These are phyloP conservation scores for Paramecium sexaurelia DNA, from an alignment of 73 alveolate species.

Conservation along the genomic window DNA sequence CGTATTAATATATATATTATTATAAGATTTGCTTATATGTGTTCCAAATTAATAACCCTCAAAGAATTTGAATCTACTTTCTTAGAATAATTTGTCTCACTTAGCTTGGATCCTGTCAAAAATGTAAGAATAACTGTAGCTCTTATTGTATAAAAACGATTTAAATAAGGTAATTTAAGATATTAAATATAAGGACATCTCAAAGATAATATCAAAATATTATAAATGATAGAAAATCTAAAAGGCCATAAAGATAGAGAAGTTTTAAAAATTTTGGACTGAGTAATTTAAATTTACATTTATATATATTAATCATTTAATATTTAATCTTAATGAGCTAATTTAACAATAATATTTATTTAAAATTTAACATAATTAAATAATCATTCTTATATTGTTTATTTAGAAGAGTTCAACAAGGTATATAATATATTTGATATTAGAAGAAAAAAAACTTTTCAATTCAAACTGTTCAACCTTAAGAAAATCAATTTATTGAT, in stretches of 20 bases:
- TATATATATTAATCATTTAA: not conserved
- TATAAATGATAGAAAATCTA: not conserved
- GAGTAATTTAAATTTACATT: not conserved
- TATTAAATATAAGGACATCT: not conserved
- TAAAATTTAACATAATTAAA: too few relatives aligned
- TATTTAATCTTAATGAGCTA: not conserved
- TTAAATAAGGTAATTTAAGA: not conserved
- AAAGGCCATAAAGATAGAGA: not conserved
- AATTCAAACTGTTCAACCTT: too few relatives aligned
- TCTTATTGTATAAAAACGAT: not conserved
- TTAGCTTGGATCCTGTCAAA: not conserved
- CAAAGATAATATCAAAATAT: not conserved
- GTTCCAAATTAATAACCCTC: not conserved
- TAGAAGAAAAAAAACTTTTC: too few relatives aligned
- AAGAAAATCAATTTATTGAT: too few relatives aligned
- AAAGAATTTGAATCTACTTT: constrained; percentile 9
- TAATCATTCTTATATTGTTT: too few relatives aligned
- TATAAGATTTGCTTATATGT: constrained; percentile 41
- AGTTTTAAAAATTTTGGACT: not conserved
- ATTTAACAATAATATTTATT: too few relatives aligned
- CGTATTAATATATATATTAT: not conserved
- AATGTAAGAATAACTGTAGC: constrained; percentile 52
- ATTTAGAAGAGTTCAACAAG: too few relatives aligned
- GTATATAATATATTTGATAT: too few relatives aligned
- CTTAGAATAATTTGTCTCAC: constrained; percentile 2